These are phyloP conservation scores for Coemansia sp. DNA, from an alignment of 192 early-diverging fungal genomes.

Conservation along the genomic window DNA sequence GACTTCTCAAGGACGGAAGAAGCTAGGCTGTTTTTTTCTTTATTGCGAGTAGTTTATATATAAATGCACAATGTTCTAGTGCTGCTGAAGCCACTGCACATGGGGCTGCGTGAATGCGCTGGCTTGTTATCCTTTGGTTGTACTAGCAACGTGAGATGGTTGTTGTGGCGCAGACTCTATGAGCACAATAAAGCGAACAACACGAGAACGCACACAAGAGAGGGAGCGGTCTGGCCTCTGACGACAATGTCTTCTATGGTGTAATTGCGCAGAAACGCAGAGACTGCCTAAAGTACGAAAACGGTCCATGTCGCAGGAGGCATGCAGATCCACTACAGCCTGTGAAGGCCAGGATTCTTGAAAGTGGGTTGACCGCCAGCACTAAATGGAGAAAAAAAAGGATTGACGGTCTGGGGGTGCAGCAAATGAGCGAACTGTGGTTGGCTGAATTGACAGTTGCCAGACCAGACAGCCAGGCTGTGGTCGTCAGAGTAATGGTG, in stretches of 20 bases:
- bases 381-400: background rate
- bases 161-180: slow-evolving; percentile 1
- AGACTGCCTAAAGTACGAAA: background rate
- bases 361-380: too few species aligned
- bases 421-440: background rate
- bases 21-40: background rate
- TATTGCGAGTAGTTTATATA: background rate
- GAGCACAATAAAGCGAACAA: background rate
- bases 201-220: background rate
- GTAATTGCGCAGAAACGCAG: background rate
- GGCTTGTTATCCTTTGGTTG: background rate
- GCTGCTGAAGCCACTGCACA: background rate
- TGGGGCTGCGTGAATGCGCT: background rate
- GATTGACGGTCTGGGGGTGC: slow-evolving; percentile 7
- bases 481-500: too few species aligned
- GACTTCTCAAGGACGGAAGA: slow-evolving; percentile 40
- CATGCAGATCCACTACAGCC: slow-evolving; percentile 1
- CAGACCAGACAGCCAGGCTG: background rate
- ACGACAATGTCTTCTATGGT: background rate
- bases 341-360: too few species aligned
- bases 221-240: background rate
- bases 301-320: background rate
- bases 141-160: background rate
- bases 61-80: background rate
- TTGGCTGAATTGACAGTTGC: background rate